These are phyloP conservation scores for Lichtheimia hyalospora DNA, from an alignment of 371 early-diverging fungal genomes.

Conservation along the genomic window DNA sequence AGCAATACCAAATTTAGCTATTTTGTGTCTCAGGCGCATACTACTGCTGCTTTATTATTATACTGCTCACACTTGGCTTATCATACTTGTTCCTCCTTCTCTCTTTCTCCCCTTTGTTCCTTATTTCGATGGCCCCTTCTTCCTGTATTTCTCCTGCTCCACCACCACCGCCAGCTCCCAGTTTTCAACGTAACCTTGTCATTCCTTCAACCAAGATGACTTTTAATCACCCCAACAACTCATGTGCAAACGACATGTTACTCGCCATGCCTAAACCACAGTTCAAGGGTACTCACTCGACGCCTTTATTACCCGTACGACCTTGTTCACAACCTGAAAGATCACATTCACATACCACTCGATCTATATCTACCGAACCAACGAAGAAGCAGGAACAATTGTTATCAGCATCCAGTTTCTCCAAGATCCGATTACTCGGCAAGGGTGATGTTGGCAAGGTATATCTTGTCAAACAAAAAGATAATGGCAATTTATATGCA, in stretches of 20 bases:
- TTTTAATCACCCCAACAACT: background rate
- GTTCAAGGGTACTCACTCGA: constrained; percentile 68
- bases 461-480: constrained; percentile 82
- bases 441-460: constrained; percentile 93
- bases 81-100: background rate
- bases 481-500: constrained; percentile 74
- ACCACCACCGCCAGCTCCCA: background rate
- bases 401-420: constrained; percentile 75
- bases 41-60: no score
- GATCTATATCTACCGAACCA: no score
- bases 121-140: constrained; percentile 7
- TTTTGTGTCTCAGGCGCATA: no score
- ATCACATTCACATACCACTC: no score
- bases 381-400: constrained; percentile 28
- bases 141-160: background rate
- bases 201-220: constrained; percentile 3
- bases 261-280: constrained; percentile 70
- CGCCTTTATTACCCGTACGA: background rate
- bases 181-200: background rate
- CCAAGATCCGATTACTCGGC: constrained; percentile 78
- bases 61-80: no score
- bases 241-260: constrained; percentile 63
- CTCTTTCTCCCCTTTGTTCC: constrained; percentile 7
- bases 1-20: no score
- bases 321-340: no score